phyloP scores from a whole-genome alignment of 2,329 filamentous ascomycete genomes.

The Xylaria sp. region DNA sequence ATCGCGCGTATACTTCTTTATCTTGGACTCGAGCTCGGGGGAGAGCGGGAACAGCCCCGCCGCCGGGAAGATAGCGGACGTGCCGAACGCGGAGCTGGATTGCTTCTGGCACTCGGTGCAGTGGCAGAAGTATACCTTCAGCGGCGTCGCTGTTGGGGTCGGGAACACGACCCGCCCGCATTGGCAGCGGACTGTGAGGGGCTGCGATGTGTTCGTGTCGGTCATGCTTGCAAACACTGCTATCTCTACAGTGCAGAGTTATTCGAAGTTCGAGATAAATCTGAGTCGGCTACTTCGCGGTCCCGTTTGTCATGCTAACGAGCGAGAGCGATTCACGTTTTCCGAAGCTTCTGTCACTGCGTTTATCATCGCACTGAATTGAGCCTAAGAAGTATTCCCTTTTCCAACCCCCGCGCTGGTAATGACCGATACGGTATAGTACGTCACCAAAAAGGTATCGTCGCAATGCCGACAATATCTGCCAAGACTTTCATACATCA shows the following conservation, averaged over 20 bases:
- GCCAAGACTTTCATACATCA: background rate
- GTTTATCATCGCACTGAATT: background rate
- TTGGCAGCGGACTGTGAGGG: constrained; percentile 52
- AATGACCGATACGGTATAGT: background rate
- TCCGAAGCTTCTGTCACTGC: background rate
- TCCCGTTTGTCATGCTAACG: background rate
- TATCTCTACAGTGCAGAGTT: too few species aligned
- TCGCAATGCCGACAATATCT: background rate
- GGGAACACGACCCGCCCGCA: constrained; percentile 54
- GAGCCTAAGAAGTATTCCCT: background rate
- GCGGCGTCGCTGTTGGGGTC: constrained; percentile 51
- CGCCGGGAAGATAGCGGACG: constrained; percentile 57
- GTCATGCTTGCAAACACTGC: constrained; percentile 3
- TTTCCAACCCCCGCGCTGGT: background rate
- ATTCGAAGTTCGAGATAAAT: background rate
- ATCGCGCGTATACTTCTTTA: constrained; percentile 54
- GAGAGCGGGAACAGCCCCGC: constrained; percentile 56
- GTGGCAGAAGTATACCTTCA: constrained; percentile 58
- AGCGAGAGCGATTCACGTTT: background rate
- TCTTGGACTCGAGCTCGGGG: constrained; percentile 46
- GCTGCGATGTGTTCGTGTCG: constrained; percentile 7
- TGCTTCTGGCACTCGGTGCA: constrained; percentile 60
- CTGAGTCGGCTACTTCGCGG: background rate
- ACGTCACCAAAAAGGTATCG: background rate
- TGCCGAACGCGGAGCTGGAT: constrained; percentile 59